These are phyloP conservation scores for Trypanosoma theileri DNA, from an alignment of 208 protist genomes.

Conservation along the genomic window DNA sequence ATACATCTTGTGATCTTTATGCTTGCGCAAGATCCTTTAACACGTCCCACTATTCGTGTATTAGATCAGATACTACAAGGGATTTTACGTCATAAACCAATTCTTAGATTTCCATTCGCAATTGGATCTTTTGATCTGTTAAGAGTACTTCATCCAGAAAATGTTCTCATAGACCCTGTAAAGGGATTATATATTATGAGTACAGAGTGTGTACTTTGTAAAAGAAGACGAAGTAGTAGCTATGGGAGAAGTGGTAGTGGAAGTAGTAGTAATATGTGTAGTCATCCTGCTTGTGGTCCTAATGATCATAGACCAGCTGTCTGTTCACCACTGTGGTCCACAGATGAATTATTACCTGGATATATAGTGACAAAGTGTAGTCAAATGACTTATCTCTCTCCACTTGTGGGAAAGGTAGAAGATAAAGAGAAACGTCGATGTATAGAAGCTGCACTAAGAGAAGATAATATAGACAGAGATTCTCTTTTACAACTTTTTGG, in stretches of 20 bases:
- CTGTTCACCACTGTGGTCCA: conserved; percentile 61
- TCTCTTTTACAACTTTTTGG: conserved; percentile 72
- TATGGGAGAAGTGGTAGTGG: not conserved
- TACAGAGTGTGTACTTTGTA: conserved; percentile 49
- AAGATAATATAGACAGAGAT: conserved; percentile 31
- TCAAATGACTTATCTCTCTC: conserved; percentile 57
- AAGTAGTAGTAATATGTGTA: too few relatives aligned
- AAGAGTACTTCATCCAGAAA: conserved; percentile 32
- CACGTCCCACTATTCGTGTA: conserved; percentile 46
- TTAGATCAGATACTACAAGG: conserved; percentile 56
- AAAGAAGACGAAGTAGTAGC: conserved; percentile 33
- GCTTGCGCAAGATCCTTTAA: conserved; percentile 61
- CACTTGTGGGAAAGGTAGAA: conserved; percentile 39
- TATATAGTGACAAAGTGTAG: conserved; percentile 19
- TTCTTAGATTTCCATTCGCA: conserved; percentile 74
- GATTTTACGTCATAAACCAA: conserved; percentile 51
- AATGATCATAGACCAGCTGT: conserved; percentile 45
- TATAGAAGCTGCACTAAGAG: conserved; percentile 38
- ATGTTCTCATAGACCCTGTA: conserved; percentile 46
- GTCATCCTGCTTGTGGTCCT: conserved; percentile 25
- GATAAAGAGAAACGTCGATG: conserved; percentile 42
- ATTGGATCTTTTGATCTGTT: conserved; percentile 62
- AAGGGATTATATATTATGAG: conserved; percentile 52
- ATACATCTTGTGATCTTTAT: conserved; percentile 52
- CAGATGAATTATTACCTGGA: conserved; percentile 55